Conservation (phyloP, 768 basidiomycete genomes). For the Calocybe gangraenosa region DNA sequence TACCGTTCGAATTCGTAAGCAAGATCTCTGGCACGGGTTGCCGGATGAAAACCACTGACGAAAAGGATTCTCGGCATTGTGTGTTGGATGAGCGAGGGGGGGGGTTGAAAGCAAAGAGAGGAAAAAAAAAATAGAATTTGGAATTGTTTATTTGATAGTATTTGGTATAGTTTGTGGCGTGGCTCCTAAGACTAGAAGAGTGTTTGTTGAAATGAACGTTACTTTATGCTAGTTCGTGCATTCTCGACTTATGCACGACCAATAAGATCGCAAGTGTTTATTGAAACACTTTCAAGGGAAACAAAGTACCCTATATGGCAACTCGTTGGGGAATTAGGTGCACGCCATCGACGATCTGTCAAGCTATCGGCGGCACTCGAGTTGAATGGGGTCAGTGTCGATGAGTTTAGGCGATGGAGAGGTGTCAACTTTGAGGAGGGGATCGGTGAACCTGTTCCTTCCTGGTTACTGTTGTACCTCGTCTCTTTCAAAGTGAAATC, state of each 20-base stretch:
- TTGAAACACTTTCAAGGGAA: conserved; percentile 29
- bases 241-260: conserved; percentile 17
- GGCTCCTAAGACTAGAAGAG: neutral
- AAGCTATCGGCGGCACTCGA: conserved; percentile 26
- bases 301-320: conserved; percentile 39
- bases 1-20: conserved; percentile 88
- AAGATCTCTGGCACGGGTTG: conserved; percentile 79
- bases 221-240: conserved; percentile 9
- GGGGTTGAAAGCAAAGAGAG: conserved; percentile 17
- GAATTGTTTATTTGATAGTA: conserved; percentile 14
- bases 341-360: conserved; percentile 20
- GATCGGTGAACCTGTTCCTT: no score
- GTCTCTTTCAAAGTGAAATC: conserved; percentile 43
- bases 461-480: conserved; percentile 55
- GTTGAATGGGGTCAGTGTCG: conserved; percentile 26
- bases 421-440: no score
- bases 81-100: conserved; percentile 22
- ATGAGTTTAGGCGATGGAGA: conserved; percentile 38
- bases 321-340: conserved; percentile 31
- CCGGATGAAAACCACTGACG: conserved; percentile 79
- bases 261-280: conserved; percentile 25
- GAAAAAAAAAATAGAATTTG: conserved; percentile 15
- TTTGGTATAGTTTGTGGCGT: conserved; percentile 32
- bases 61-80: conserved; percentile 81
- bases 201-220: neutral